Evolutionary conservation across 2,329 filamentous ascomycete genomes (phyloP), one percentile per base, ranked within the genome.

Genomic region (Penicillium sp.): DNA sequence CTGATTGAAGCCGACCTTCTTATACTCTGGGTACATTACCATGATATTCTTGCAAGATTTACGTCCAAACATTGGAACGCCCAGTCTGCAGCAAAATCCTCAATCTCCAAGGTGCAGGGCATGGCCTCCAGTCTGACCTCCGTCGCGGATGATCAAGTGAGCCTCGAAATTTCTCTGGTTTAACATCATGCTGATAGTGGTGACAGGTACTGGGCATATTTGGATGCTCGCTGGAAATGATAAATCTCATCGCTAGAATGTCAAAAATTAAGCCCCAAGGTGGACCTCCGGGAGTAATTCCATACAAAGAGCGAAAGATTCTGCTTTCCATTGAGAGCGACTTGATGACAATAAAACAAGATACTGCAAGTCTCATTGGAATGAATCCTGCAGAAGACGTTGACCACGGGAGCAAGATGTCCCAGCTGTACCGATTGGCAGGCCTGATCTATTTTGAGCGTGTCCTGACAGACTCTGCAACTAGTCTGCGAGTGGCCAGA

Each of bases 21-120:
- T 33, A 14, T 55, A 22, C 46, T 55, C 18, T 47, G 40, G 41
- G 29, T 55, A 18, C 53, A 55, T 22, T 55, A 55, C 35, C 53
- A 55, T 42, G 53, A 55, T 47, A 51, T 55, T 22, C 27, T 55
- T n/a, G 53, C 29, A 12, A 51, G 27, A 20, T 55, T 55, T 18
- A 41, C 33, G 2, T 42, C 33, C 11, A 35, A n/a, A 18, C 53
- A 55, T 51, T 55, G 40, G 41, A 49, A 33, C 2, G 11, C 20
- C 5, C 7, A 41, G 2, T 41, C 53, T 14, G 14, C 22, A n/a
- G 53, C 47, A 27, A 51, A 44, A 27, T 23, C 15, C 2, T 45
- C 53, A 3, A 27, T 55, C 2, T 46, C n/a, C 7, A 46, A 46
- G 11, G 18, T 46, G 15, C 44, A 26, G 11, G 44, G 44, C 14